Conservation (phyloP, 495 filamentous ascomycete species). For the Aspergillus asperescens region DNA sequence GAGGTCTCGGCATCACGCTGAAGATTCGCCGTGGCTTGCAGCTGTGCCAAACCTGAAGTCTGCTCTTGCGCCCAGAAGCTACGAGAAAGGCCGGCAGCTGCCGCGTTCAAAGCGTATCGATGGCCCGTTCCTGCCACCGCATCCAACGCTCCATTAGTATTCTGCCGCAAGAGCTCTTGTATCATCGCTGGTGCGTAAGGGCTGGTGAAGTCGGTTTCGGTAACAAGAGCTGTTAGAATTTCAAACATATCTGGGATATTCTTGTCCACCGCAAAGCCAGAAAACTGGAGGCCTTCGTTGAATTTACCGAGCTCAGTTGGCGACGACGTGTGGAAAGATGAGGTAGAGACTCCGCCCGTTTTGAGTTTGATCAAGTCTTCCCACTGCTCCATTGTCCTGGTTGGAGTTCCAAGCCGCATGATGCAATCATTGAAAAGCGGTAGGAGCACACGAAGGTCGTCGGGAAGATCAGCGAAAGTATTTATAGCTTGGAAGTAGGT, state of each 20-base stretch:
- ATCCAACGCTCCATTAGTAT: slow-evolving; percentile 86
- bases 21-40: slow-evolving; percentile 73
- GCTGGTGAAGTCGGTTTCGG: slow-evolving; percentile 84
- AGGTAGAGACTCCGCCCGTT: slow-evolving; percentile 83
- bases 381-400: slow-evolving; percentile 85
- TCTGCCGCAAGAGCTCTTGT: slow-evolving; percentile 74
- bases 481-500: slow-evolving; percentile 94
- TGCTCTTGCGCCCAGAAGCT: slow-evolving; percentile 70
- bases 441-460: slow-evolving; percentile 77
- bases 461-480: slow-evolving; percentile 69
- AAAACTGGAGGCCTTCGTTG: slow-evolving; percentile 75
- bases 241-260: slow-evolving; percentile 91
- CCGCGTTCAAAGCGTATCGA: slow-evolving; percentile 73
- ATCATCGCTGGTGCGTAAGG: slow-evolving; percentile 75
- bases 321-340: slow-evolving; percentile 70
- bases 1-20: slow-evolving; percentile 48
- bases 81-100: slow-evolving; percentile 70
- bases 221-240: slow-evolving; percentile 68
- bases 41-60: slow-evolving; percentile 76
- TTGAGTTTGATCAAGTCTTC: slow-evolving; percentile 95
- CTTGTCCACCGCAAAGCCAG: slow-evolving; percentile 78
- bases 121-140: slow-evolving; percentile 84
- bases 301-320: slow-evolving; percentile 63
- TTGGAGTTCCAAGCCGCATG: slow-evolving; percentile 84
- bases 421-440: slow-evolving; percentile 90